Base-by-base conservation (phyloP, 2,329 filamentous ascomycete species). In the Colletotrichum euphorbiae region DNA sequence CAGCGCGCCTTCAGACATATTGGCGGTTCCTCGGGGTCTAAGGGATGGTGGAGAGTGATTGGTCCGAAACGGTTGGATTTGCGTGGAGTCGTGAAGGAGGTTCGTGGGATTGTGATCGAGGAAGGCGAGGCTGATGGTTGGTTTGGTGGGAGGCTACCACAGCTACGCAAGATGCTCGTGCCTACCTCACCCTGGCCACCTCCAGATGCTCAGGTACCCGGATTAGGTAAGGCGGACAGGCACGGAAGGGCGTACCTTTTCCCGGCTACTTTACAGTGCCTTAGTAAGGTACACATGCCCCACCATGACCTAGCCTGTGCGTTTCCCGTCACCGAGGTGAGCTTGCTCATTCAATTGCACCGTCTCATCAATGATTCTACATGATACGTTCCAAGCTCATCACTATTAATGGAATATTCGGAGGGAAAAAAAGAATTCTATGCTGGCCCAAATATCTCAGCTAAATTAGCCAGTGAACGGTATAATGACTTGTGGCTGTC, bases 1-100 rank as follows among this genome's bases (percentile, higher is more conserved):
- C 81, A 96, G 82, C 77, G 87, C 82, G 81, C 89, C 89, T 82
- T 94, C 92, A 76, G 94, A 92, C 94, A 97, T 97, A 78, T 73
- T 86, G 80, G 75, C 75, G 75, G 74, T 36, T 56, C 3, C 9
- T 13, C 11, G 13, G 9, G 15, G 12, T 59, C 43, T 6, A 45
- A 3, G 33, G 5, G 15, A 40, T 24, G 24, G 6, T 24, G 8
- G 5, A 11, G 8, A n/a, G 13, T 19, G n/a, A 12, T 3, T 48
- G 6, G 13, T 31, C 15, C n/a, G 9, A 6, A 0, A 33, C 0
- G 45, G 21, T 2, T 3, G 52, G 17, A 2, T 4, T 36, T 31
- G 31, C 19, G 42, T n/a, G 11, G n/a, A 43, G 43, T 55, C 13
- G 57, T 9, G 7, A 24, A 43, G 19, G 45, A 19, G 7, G 19